These are phyloP conservation scores for Yamadazyma buinensis DNA, from an alignment of 1,139 yeast genomes.

Conservation along the genomic window DNA sequence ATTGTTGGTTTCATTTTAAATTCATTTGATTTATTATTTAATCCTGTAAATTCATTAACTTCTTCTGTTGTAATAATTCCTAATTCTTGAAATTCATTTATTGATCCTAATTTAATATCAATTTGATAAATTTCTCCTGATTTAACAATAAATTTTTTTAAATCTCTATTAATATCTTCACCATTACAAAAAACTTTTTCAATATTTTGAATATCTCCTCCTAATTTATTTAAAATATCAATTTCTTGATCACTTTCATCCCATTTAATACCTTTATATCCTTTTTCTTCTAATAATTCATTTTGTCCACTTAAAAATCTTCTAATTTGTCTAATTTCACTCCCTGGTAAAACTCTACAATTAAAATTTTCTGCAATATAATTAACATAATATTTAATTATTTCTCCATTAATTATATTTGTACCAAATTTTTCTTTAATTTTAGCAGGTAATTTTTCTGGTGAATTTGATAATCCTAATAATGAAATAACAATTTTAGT, in stretches of 20 bases:
- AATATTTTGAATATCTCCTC: conserved; percentile 68
- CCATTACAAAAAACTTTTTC: conserved; percentile 5
- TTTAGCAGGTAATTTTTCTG: conserved; percentile 63
- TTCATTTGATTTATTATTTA: conserved; percentile 48
- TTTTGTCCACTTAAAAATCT: conserved; percentile 95
- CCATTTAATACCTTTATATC: conserved; percentile 92
- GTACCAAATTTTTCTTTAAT: conserved; percentile 23
- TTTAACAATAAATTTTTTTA: conserved; percentile 49
- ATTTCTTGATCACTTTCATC: conserved; percentile 74
- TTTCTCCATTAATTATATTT: conserved; percentile 54
- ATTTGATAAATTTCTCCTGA: conserved; percentile 87
- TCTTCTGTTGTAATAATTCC: conserved; percentile 68
- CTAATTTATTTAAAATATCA: conserved; percentile 11
- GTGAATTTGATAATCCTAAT: conserved; percentile 68
- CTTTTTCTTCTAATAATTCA: conserved; percentile 86
- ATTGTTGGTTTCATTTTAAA: conserved; percentile 67
- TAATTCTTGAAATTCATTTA: conserved; percentile 48
- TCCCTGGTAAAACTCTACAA: conserved; percentile 86
- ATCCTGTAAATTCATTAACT: conserved; percentile 61
- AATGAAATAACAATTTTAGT: conserved; percentile 75
- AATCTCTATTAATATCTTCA: conserved; percentile 69
- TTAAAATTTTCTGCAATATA: conserved; percentile 74
- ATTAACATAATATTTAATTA: conserved; percentile 74
- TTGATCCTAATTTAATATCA: conserved; percentile 78
- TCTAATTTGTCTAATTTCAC: conserved; percentile 85